Conservation (phyloP, 1,139 yeast species). For the Debaryomyces udenii region DNA sequence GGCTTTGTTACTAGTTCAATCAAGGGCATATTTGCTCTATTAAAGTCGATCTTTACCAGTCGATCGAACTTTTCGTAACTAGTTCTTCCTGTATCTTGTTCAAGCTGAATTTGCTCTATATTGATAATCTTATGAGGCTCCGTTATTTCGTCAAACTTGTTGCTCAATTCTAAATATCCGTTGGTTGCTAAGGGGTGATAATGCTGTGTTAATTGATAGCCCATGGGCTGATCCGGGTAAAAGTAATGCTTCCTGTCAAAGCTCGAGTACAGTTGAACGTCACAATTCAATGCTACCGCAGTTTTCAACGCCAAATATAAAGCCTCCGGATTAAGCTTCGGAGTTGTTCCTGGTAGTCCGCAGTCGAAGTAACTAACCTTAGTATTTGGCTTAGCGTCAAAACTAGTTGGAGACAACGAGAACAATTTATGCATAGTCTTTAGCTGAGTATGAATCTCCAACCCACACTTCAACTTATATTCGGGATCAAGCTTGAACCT, state of each 20-base stretch:
- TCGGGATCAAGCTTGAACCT: conserved; percentile 15
- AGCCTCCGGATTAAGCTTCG: conserved; percentile 77
- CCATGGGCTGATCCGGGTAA: conserved; percentile 95
- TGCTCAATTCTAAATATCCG: conserved; percentile 57
- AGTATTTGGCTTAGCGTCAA: conserved; percentile 64
- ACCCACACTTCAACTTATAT: conserved; percentile 69
- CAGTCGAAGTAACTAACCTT: conserved; percentile 79
- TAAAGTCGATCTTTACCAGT: conserved; percentile 67
- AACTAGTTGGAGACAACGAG: conserved; percentile 56
- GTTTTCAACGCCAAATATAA: conserved; percentile 70
- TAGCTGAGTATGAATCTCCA: conserved; percentile 92
- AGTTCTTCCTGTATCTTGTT: conserved; percentile 93
- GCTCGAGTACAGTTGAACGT: conserved; percentile 56
- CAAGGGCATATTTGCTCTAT: conserved; percentile 83
- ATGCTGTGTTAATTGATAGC: conserved; percentile 94
- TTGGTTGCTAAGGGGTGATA: conserved; percentile 75
- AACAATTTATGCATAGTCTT: conserved; percentile 75
- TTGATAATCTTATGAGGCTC: conserved; percentile 43
- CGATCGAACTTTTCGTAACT: conserved; percentile 51
- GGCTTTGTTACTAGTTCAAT: conserved; percentile 93
- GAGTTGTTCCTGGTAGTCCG: conserved; percentile 93
- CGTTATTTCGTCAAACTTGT: conserved; percentile 57
- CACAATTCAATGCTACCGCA: conserved; percentile 69
- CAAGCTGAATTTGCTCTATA: conserved; percentile 80
- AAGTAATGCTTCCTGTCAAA: conserved; percentile 96